These are phyloP conservation scores for Suillus luteus DNA, from an alignment of 768 basidiomycete species.

Conservation along the genomic window DNA sequence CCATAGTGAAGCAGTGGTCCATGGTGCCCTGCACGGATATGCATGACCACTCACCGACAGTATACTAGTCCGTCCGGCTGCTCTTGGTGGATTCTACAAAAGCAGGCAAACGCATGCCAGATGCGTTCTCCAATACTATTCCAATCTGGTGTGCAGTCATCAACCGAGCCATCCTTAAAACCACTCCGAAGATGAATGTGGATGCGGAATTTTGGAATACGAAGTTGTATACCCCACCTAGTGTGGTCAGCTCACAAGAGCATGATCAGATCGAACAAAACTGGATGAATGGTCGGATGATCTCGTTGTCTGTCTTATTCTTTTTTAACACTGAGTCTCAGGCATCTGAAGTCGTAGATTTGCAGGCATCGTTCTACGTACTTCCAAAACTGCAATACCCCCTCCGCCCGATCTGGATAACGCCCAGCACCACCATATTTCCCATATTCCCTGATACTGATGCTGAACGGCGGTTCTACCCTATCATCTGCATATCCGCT, in stretches of 20 bases:
- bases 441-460: slow-evolving; percentile 35
- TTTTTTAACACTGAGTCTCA: not conserved
- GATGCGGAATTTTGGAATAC: slow-evolving; percentile 49
- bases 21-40: not conserved
- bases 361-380: slow-evolving; percentile 71
- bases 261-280: slow-evolving; percentile 70
- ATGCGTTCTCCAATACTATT: slow-evolving; percentile 90
- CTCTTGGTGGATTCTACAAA: slow-evolving; percentile 92
- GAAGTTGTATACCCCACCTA: slow-evolving; percentile 69
- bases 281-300: slow-evolving; percentile 70
- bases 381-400: slow-evolving; percentile 63
- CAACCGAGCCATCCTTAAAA: slow-evolving; percentile 57
- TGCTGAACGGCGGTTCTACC: slow-evolving; percentile 45
- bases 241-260: slow-evolving; percentile 71
- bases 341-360: slow-evolving; percentile 26
- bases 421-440: slow-evolving; percentile 62
- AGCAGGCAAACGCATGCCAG: slow-evolving; percentile 91
- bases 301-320: slow-evolving; percentile 55
- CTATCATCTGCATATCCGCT: slow-evolving; percentile 85
- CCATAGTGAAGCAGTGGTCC: not conserved
- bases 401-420: slow-evolving; percentile 87
- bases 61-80: slow-evolving; percentile 39
- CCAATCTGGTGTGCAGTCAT: slow-evolving; percentile 94
- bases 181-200: not conserved
- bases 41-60: not conserved